Percentiles rank a stretch among this genome's conserved stretches.
These are phyloP conservation scores for Peronospora destructor DNA, from an alignment of 352 stramenopile genomes.

Conservation along the genomic window DNA sequence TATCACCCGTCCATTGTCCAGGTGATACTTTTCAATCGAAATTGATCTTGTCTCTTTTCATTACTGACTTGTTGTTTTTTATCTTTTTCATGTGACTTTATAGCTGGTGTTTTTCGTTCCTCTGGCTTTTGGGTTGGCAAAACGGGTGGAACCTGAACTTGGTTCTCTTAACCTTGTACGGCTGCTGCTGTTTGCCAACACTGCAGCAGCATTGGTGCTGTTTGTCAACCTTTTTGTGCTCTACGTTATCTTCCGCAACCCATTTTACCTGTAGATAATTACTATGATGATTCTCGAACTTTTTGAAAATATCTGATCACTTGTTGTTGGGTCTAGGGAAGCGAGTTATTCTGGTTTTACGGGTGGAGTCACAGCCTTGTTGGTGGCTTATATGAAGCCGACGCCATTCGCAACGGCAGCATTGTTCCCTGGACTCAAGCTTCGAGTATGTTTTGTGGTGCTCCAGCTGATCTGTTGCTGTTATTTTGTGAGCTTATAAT, in stretches of 20 bases:
- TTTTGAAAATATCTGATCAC: conserved; percentile 2
- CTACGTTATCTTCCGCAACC: conserved; percentile 78
- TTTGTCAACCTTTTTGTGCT: conserved; percentile 77
- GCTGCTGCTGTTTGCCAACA: conserved; percentile 72
- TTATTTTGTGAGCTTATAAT: conserved; percentile 1
- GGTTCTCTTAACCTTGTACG: conserved; percentile 54
- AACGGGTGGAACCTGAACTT: conserved; percentile 71
- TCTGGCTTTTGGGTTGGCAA: conserved; percentile 56
- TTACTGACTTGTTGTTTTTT: conserved; percentile 1
- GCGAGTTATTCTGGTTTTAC: conserved; percentile 70
- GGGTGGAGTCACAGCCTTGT: conserved; percentile 64
- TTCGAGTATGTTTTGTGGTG: conserved; percentile 42
- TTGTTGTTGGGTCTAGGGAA: conserved; percentile 31
- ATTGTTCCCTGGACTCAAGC: conserved; percentile 48
- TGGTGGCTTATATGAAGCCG: conserved; percentile 79
- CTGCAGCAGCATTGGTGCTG: conserved; percentile 54
- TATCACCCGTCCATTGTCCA: conserved; percentile 77
- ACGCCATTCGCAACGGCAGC: conserved; percentile 48
- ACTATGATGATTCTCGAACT: too few species aligned
- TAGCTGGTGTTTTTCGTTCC: conserved; percentile 64
- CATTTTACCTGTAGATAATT: conserved; percentile 58
- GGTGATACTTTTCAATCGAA: conserved; percentile 17
- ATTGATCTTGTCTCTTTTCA: background rate
- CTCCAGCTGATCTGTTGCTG: background rate
- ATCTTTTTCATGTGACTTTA: background rate